phyloP scores from a whole-genome alignment of 495 filamentous ascomycete species.

The Sabuloglossum arenarium region DNA sequence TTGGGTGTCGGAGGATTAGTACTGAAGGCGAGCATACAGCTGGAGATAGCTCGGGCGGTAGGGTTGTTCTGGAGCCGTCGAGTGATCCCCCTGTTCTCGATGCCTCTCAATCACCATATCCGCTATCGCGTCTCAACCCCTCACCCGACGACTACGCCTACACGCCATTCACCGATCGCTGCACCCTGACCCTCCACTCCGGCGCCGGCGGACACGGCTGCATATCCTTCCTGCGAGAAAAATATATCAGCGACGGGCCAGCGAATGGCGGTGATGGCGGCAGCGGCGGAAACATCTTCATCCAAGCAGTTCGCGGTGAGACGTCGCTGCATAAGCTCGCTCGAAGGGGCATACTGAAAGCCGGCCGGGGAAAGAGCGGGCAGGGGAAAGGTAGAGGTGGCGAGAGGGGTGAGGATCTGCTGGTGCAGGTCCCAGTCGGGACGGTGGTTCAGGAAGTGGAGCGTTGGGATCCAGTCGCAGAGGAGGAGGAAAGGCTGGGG shows the following conservation, averaged over 20 bases:
- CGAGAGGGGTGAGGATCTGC: conserved; percentile 61
- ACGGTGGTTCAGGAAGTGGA: conserved; percentile 71
- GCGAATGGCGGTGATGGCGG: conserved; percentile 95
- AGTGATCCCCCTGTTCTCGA: too few species aligned
- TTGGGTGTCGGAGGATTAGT: too few species aligned
- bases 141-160: conserved; percentile 40
- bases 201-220: conserved; percentile 79
- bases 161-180: conserved; percentile 72
- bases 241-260: conserved; percentile 69
- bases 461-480: conserved; percentile 49
- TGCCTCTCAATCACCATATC: neutral
- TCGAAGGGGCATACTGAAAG: conserved; percentile 46
- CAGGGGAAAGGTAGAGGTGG: conserved; percentile 67
- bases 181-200: conserved; percentile 49
- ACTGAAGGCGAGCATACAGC: too few species aligned
- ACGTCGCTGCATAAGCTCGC: conserved; percentile 86
- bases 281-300: conserved; percentile 76
- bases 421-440: conserved; percentile 81
- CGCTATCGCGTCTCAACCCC: neutral
- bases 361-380: conserved; percentile 62
- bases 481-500: conserved; percentile 28
- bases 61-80: too few species aligned
- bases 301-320: conserved; percentile 78
- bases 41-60: too few species aligned
- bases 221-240: conserved; percentile 79